Conservation (phyloP, 805 yeast species). For the Suhomyces emberorum region DNA sequence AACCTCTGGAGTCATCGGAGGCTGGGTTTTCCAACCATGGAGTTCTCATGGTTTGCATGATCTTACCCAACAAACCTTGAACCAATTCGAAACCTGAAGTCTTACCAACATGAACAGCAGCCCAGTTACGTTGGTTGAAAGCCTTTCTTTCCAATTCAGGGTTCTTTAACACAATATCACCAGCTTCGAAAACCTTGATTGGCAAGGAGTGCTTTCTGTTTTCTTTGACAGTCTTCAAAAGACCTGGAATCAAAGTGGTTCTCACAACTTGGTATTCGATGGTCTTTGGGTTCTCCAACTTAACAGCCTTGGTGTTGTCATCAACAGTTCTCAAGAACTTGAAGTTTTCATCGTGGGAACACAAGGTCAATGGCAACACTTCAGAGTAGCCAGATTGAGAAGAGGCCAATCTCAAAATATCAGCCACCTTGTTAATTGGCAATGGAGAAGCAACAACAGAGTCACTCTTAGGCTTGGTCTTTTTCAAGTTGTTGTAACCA, state of each 20-base stretch:
- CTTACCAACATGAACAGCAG: conserved; percentile 91
- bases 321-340: conserved; percentile 73
- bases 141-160: conserved; percentile 81
- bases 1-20: conserved; percentile 62
- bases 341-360: conserved; percentile 97
- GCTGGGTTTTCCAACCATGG: conserved; percentile 66
- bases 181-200: conserved; percentile 89
- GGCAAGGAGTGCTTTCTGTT: conserved; percentile 95
- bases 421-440: conserved; percentile 87
- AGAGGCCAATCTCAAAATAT: conserved; percentile 84
- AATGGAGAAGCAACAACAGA: conserved; percentile 83
- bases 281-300: conserved; percentile 94
- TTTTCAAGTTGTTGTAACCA: conserved; percentile 86
- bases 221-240: conserved; percentile 91
- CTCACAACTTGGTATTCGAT: conserved; percentile 96
- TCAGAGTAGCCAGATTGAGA: conserved; percentile 96
- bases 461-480: conserved; percentile 72
- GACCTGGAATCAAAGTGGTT: conserved; percentile 90
- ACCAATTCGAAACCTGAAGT: conserved; percentile 91
- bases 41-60: conserved; percentile 94
- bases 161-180: conserved; percentile 90
- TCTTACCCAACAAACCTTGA: conserved; percentile 91
- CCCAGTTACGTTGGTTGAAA: conserved; percentile 89
- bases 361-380: conserved; percentile 90
- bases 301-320: conserved; percentile 76